Evolutionary conservation across 2,329 filamentous ascomycete genomes (phyloP).

Genomic region (Aspergillus caelatus): DNA sequence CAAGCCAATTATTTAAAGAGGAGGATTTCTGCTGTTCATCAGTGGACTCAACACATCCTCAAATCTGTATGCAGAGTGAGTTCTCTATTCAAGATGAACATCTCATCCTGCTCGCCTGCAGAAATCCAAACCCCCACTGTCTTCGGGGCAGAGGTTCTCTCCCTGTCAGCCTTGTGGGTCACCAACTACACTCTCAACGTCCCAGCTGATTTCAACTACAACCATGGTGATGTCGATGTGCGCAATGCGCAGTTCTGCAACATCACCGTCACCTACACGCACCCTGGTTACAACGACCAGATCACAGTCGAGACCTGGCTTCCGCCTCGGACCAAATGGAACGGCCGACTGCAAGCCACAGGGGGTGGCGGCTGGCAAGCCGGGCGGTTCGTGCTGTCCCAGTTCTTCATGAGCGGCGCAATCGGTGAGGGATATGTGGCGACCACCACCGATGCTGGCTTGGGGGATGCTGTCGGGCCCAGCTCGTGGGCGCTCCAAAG

Average conservation of each 20-base stretch:
- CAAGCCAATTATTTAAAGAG: too few relatives aligned
- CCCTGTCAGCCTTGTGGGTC: constrained; percentile 18
- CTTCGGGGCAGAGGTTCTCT: constrained; percentile 22
- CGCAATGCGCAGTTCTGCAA: constrained; percentile 37
- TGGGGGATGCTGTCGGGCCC: constrained; percentile 1
- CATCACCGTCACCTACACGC: constrained; percentile 42
- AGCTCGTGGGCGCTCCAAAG: constrained; percentile 14
- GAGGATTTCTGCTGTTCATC: too few relatives aligned
- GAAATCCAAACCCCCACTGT: constrained; percentile 15
- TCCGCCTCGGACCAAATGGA: constrained; percentile 35
- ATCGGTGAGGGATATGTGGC: constrained; percentile 13
- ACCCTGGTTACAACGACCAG: constrained; percentile 39
- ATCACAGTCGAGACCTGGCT: constrained; percentile 39
- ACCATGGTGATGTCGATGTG: constrained; percentile 4
- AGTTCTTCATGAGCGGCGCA: constrained; percentile 17
- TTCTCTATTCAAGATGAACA: not conserved
- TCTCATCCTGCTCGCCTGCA: not conserved
- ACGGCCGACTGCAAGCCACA: constrained; percentile 39
- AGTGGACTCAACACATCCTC: too few relatives aligned
- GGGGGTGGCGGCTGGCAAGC: constrained; percentile 43
- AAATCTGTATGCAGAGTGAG: too few relatives aligned
- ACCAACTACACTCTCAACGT: constrained; percentile 18
- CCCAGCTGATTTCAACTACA: constrained; percentile 12
- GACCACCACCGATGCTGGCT: constrained; percentile 16
- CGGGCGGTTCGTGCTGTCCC: constrained; percentile 14